Base-by-base conservation (phyloP, 768 basidiomycete species). In the Xerocomus potaroensis region DNA sequence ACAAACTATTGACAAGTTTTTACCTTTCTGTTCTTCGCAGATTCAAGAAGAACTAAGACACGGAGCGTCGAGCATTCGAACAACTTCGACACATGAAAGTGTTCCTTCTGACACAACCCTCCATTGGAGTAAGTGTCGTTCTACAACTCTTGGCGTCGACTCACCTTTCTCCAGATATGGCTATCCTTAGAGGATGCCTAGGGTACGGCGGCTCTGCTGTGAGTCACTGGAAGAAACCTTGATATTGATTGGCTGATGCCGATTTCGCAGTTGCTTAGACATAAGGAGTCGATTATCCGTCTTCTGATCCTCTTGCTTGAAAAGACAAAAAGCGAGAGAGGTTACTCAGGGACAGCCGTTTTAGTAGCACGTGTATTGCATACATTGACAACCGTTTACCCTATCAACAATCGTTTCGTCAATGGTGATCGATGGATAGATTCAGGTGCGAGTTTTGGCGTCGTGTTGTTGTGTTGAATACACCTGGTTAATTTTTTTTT, bases 1-100 rank as follows among this genome's bases (percentile, higher is more conserved):
- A 51, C 81, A 84, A 69, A 86, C 83, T 0, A 74, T 95, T 48
- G 78, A 78, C 40, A 86, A 81, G 62, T 91, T 97, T 68, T 69
- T 94, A 49, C 83, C 87, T 2, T 79, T 81, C 49, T 94, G 91
- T 60, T 70, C 78, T 14, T 66, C 69, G 6, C 86, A 90, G 59
- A 90, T 96, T 42, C 77, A 85, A 52, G 81, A 83, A 37, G 95
- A 97, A 66, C 67, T 97, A 43, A 88, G 81, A 58, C 84, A 91
- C 53, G 95, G 95, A 8, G 93, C 95, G 2, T 92, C 91, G 22
- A 88, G 86, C 51, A 73, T 85, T 26, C 74, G 91, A 35, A 91
- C 87, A 16, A 91, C 90, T 3, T 87, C 85, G 1, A 77, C 77
- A 5, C 80, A 84, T 54, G 74, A 78, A 29, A 81, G 84, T 9